Base-by-base conservation (phyloP, 2,329 filamentous ascomycete species). In the Stagonosporopsis tanaceti region DNA sequence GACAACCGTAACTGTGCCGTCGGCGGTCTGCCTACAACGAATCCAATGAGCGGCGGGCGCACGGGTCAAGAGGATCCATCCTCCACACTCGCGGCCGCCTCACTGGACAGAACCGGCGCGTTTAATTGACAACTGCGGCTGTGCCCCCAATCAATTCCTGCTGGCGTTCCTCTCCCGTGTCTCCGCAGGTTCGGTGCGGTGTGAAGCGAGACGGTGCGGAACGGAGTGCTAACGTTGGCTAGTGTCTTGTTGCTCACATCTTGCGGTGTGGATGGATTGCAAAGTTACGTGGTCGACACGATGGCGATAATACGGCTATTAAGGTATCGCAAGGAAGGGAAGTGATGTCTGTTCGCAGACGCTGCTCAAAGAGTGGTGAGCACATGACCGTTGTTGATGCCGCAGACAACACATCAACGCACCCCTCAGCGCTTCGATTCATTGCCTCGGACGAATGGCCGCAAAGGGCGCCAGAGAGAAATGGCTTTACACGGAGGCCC, bases 111-210 rank as follows among this genome's bases (percentile, higher is more conserved):
- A 44, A 48, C 17, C 39, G 39, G 38, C 54, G 56, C 56, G 56
- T 45, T 39, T 53, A 50, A 46, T 54, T 32, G 54, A 50, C 56
- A 50, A 22, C 24, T 56, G 63, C 66, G 66, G 59, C 64, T 62
- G 57, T 11, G 57, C 45, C 46, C 55, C 53, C 64, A 62, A 62
- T 63, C 54, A 60, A 41, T 42, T 50, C 8, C 12, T 24, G 20
- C 50, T 57, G 53, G 60, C 64, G 50, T 38, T 34, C 37, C 35
- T 46, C 27, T 44, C 46, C 40, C 32, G 50, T 47, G 28, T 46
- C 50, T 50, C 59, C 42, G 46, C 50, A 46, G 55, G 45, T 50
- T 53, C 50, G 55, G 55, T 50, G 37, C 55, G 42, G 25, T 52
- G 45, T 58, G 55, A 53, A 58, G 55, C 55, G 55, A 58, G 55